Conservation (phyloP, 2,329 filamentous ascomycete species). For the Cladophialophora psammophila region DNA sequence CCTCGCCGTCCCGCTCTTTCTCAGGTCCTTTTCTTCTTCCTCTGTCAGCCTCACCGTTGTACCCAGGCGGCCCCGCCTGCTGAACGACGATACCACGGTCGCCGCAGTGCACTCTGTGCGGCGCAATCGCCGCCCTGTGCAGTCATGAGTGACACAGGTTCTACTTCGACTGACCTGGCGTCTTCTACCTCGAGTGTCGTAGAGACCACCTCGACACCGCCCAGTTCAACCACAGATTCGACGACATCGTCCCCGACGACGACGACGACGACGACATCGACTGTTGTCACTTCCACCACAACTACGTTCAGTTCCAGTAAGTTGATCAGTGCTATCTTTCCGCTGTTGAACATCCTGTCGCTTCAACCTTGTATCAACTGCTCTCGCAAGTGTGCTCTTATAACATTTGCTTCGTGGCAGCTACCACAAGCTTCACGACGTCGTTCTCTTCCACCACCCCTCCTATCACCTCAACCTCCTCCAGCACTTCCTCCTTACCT, state of each 20-base stretch:
- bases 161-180: too few relatives aligned
- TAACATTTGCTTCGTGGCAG: slow-evolving; percentile 30
- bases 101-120: slow-evolving; percentile 14
- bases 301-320: slow-evolving; percentile 25
- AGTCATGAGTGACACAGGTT: slow-evolving; percentile 15
- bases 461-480: slow-evolving; percentile 17
- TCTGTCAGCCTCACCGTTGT: slow-evolving; percentile 28
- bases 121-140: slow-evolving; percentile 21
- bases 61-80: slow-evolving; percentile 14
- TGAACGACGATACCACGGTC: slow-evolving; percentile 5
- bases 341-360: slow-evolving; percentile 5
- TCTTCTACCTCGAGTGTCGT: background rate
- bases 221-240: slow-evolving; percentile 13
- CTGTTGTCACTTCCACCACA: slow-evolving; percentile 9
- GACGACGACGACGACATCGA: background rate
- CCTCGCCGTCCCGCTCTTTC: slow-evolving; percentile 29
- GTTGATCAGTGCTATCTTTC: slow-evolving; percentile 18
- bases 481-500: slow-evolving; percentile 17
- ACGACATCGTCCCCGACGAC: background rate
- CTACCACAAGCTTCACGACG: slow-evolving; percentile 31
- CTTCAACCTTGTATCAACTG: slow-evolving; percentile 21
- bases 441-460: background rate
- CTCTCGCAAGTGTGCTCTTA: slow-evolving; percentile 16
- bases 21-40: slow-evolving; percentile 18
- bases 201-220: slow-evolving; percentile 14